phyloP scores from a whole-genome alignment of 345 rosid species.

The Acer yangbiense region DNA sequence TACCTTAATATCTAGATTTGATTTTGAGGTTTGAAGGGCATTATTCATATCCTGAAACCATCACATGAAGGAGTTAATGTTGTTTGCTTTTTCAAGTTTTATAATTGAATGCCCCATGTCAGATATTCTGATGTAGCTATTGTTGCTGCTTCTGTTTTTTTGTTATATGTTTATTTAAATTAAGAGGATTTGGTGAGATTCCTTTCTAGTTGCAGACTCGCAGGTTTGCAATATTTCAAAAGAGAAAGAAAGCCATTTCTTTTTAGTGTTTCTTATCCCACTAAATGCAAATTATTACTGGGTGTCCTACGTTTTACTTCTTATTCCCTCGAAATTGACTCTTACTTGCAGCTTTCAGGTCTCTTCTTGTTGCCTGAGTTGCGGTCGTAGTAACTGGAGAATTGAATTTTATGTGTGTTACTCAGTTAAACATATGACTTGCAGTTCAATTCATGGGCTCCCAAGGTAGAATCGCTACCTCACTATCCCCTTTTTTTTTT shows the following conservation, averaged over 20 bases:
- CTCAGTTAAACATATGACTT: conserved; percentile 8
- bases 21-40: neutral
- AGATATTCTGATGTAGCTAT: conserved; percentile 1
- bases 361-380: neutral
- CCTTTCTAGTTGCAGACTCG: conserved; percentile 12
- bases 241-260: neutral
- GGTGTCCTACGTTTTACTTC: neutral
- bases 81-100: neutral
- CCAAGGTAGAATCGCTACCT: conserved; percentile 7
- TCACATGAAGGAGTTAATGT: conserved; percentile 7
- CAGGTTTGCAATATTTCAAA: neutral
- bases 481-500: too few species aligned
- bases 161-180: neutral
- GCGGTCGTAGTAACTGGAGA: neutral
- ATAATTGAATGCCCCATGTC: conserved; percentile 2
- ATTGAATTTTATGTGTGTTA: neutral
- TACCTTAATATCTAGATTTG: neutral
- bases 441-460: neutral
- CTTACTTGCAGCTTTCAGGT: conserved; percentile 13
- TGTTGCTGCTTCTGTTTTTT: conserved; percentile 7
- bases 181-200: conserved; percentile 10
- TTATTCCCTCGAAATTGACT: neutral
- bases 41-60: neutral
- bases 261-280: neutral
- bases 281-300: neutral